Evolutionary conservation across 768 basidiomycete genomes (phyloP).

Genomic region (Sutorius australiensis): DNA sequence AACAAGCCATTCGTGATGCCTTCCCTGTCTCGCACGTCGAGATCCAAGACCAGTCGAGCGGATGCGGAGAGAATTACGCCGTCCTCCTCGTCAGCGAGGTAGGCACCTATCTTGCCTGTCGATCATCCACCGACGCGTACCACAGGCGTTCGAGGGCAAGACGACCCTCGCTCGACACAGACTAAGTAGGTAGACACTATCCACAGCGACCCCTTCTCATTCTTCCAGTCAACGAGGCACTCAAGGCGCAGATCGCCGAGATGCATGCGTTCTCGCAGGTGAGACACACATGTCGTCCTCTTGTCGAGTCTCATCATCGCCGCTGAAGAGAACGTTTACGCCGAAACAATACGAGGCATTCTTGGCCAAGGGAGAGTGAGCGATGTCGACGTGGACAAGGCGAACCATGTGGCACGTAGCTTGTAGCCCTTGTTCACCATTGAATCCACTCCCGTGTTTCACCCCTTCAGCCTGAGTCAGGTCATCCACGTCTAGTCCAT

Average conservation of each 20-base stretch:
- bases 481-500: not conserved
- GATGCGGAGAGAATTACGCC: slow-evolving; percentile 77
- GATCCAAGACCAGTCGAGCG: slow-evolving; percentile 73
- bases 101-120: slow-evolving; percentile 15
- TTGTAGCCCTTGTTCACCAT: slow-evolving; percentile 3
- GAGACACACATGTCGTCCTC: slow-evolving; percentile 4
- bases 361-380: slow-evolving; percentile 33
- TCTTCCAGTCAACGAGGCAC: slow-evolving; percentile 63
- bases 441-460: slow-evolving; percentile 7
- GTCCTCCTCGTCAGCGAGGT: slow-evolving; percentile 77
- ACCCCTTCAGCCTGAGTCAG: not conserved
- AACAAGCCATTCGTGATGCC: slow-evolving; percentile 57
- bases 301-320: not conserved
- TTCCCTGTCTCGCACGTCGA: slow-evolving; percentile 66
- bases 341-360: slow-evolving; percentile 60
- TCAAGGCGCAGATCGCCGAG: slow-evolving; percentile 71
- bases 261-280: slow-evolving; percentile 93
- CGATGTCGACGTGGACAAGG: not conserved
- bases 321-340: slow-evolving; percentile 67
- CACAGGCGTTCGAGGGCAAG: slow-evolving; percentile 73
- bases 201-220: slow-evolving; percentile 3
- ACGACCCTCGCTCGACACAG: slow-evolving; percentile 74
- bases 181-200: slow-evolving; percentile 44
- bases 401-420: not conserved
- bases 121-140: not conserved